Percentiles rank a stretch among this genome's conserved stretches.
Conservation (phyloP, 257 asterid genomes). For the Verbena officinalis region DNA sequence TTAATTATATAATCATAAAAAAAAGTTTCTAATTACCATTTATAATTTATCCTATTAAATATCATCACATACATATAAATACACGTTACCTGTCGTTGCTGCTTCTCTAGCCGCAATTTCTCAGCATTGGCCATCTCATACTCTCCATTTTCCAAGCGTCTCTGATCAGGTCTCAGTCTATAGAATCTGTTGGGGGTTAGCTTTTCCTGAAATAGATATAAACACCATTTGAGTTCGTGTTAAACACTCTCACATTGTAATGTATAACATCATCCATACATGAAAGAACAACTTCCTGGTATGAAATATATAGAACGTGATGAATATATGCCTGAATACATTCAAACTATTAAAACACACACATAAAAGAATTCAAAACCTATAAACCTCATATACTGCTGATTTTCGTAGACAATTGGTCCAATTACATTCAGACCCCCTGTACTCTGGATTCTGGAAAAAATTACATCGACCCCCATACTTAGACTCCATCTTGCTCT, state of each 20-base stretch:
- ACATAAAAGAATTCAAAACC: background rate
- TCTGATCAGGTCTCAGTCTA: slow-evolving; percentile 96
- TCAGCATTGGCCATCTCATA: slow-evolving; percentile 83
- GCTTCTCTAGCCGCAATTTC: slow-evolving; percentile 83
- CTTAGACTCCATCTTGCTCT: no score
- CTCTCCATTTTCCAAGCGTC: slow-evolving; percentile 92
- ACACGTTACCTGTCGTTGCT: slow-evolving; percentile 81
- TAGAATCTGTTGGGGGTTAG: slow-evolving; percentile 97
- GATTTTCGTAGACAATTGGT: slow-evolving; percentile 1
- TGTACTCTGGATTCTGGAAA: no score
- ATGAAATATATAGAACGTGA: slow-evolving; percentile 32
- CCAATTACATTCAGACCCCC: no score
- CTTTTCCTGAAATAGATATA: slow-evolving; percentile 63
- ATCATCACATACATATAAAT: background rate
- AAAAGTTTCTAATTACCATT: no score
- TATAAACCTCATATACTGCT: background rate
- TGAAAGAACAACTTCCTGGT: no score
- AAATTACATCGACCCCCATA: no score
- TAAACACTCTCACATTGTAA: no score
- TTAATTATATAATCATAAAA: no score
- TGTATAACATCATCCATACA: no score
- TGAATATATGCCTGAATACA: slow-evolving; percentile 26
- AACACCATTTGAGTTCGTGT: background rate
- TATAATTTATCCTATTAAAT: no score
- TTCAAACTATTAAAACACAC: background rate